Evolutionary conservation across 2,329 filamentous ascomycete species (phyloP), one percentile per base, ranked within the genome.

Genomic region (Botryosphaeria dothidea): DNA sequence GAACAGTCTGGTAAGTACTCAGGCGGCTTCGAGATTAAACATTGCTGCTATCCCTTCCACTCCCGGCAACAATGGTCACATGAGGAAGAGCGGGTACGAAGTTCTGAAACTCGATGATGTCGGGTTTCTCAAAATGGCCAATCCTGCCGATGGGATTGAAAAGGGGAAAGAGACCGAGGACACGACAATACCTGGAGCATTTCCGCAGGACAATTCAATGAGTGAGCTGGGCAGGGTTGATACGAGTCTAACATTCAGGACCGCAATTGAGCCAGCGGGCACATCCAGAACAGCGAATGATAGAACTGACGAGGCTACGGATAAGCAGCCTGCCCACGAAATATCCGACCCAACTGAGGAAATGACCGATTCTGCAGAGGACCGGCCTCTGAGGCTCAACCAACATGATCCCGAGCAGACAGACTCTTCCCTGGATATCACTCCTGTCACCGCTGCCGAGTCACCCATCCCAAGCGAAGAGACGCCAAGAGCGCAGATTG

Each of bases 1-100:
- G 41, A 68, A 78, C 9, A 79, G 77, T 58, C 13, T 60, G 38
- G 38, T 25, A n/a, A 46, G 56, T 31, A 48, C 41, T n/a, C 25
- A 25, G 38, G 19, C 56, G 3, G 41, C 27, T 7, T n/a, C 41
- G 9, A 23, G 11, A 13, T 0, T 25, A n/a, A 60, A 23, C 25
- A 5, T 17, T n/a, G 5, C 31, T 13, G 21, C 41, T 1, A 34
- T 13, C 25, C 7, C 49, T 21, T 36, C 21, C 11, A n/a, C 38
- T 15, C 15, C 7, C 1, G 38, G 38, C 15, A 25, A 36, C 8
- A n/a, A 13, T 60, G 57, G 43, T 13, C 21, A 49, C 8, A 19
- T 29, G 27, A 57, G 23, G 9, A 64, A 64, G 51, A 49, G 29
- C 21, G 62, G 62, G 31, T 64, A 58, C 27, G 51, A 57, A 23